A percentile compares a stretch with the other conserved stretches of the same genome.
phyloP scores from a whole-genome alignment of 805 yeast species.

The Isabelozyma gotoi region DNA sequence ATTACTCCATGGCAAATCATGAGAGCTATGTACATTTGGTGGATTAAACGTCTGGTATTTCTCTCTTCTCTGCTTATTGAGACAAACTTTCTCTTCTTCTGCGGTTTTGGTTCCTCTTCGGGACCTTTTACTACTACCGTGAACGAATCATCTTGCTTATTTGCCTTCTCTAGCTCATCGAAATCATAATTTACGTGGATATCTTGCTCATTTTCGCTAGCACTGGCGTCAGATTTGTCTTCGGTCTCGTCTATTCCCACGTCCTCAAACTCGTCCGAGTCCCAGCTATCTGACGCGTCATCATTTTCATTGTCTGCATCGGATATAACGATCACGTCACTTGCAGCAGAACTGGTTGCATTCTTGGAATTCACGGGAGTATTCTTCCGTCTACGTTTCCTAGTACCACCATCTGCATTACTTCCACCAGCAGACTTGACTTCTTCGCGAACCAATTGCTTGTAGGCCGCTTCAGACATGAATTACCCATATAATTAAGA shows the following conservation, averaged over 20 bases:
- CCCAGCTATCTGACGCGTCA: slow-evolving; percentile 38
- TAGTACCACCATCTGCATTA: slow-evolving; percentile 1
- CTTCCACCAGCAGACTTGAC: not conserved
- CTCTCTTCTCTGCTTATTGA: slow-evolving; percentile 58
- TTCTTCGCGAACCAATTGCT: slow-evolving; percentile 8
- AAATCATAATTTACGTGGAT: slow-evolving; percentile 24
- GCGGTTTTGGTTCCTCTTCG: slow-evolving; percentile 10
- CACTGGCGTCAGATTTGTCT: too few relatives aligned
- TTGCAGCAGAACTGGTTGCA: not conserved
- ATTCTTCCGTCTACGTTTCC: not conserved
- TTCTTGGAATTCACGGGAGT: not conserved
- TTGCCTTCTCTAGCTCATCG: not conserved
- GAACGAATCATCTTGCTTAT: slow-evolving; percentile 7
- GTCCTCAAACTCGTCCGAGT: slow-evolving; percentile 29
- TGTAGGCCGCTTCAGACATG: slow-evolving; percentile 14
- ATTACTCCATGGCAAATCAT: slow-evolving; percentile 67
- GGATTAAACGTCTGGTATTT: slow-evolving; percentile 49
- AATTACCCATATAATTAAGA: not conserved
- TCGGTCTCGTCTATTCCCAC: slow-evolving; percentile 17
- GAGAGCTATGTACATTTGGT: slow-evolving; percentile 55
- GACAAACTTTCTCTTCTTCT: slow-evolving; percentile 21
- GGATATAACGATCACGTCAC: slow-evolving; percentile 2
- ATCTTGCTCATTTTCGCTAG: slow-evolving; percentile 10
- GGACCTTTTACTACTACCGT: slow-evolving; percentile 11
- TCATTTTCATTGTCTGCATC: slow-evolving; percentile 15